Base-by-base conservation (phyloP, 2,329 filamentous ascomycete genomes). In the Trichoderma sp. region DNA sequence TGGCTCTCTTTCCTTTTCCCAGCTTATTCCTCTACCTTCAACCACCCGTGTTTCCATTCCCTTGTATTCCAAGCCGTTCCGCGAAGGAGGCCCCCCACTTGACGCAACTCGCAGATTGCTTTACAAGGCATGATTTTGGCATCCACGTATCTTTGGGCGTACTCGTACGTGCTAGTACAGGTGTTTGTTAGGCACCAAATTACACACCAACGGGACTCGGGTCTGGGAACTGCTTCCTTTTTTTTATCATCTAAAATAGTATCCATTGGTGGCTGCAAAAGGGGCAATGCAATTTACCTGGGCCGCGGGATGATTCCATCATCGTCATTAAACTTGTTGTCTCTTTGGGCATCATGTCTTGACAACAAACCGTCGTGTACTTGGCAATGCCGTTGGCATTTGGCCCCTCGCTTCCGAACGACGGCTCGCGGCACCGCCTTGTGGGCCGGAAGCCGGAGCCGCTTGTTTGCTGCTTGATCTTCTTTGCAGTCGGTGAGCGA, bases 161-260 rank as follows among this genome's bases (percentile, higher is more conserved):
- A 43, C 39, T 36, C 14, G 39, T 43, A 14, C 18, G 51, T 43
- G 30, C 51, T 30, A 34, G 30, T 51, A 34, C 28, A 58, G 56
- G 65, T 60, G 26, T 69, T 51, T 56, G 51, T 67, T 67, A 36
- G 65, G 65, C 65, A 57, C 65, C 56, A 61, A 69, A 69, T 34
- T 14, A n/a, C 30, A 69, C 64, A 58, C 53, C 36, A 67, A 43
- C 47, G 21, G 32, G 34, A 11, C 24, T 18, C 26, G 30, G 14
- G 43, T 51, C 47, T 26, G 21, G 12, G 21, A 21, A 26, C 24
- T 43, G 4, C 21, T 39, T 58, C 26, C 34, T 26, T 43, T 65
- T 63, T 53, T 34, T 53, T 8, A 30, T 24, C 47, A 51, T 69
- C 32, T 60, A 18, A 26, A 21, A 2, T 18, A 26, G 56, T 28